These are phyloP conservation scores for Ustilago bromivora DNA, from an alignment of 1,284 basidiomycete genomes.

Conservation along the genomic window DNA sequence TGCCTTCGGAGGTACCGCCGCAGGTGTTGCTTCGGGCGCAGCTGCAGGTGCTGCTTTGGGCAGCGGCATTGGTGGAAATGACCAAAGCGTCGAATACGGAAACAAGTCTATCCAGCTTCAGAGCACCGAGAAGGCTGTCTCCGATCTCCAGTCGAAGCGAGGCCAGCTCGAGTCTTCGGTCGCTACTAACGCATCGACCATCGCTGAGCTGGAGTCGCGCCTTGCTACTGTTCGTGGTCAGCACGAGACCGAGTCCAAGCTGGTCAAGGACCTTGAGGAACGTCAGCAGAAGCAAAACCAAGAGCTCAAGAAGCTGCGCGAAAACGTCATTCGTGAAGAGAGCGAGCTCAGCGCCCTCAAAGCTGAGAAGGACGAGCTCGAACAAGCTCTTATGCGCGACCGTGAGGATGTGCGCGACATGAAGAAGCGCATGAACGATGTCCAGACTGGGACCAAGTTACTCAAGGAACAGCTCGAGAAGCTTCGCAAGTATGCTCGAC, in stretches of 20 bases:
- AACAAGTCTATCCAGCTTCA: slow-evolving; percentile 58
- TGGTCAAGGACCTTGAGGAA: slow-evolving; percentile 80
- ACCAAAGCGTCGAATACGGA: slow-evolving; percentile 53
- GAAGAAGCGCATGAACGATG: slow-evolving; percentile 84
- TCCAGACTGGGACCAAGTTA: slow-evolving; percentile 79
- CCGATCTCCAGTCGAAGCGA: slow-evolving; percentile 53
- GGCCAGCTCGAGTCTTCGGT: slow-evolving; percentile 47
- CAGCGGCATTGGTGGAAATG: slow-evolving; percentile 8
- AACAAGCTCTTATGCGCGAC: slow-evolving; percentile 86
- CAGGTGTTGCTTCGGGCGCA: slow-evolving; percentile 25
- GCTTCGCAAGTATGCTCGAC: slow-evolving; percentile 90
- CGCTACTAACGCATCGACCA: slow-evolving; percentile 44
- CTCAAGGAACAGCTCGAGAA: slow-evolving; percentile 86
- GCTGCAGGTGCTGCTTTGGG: slow-evolving; percentile 25
- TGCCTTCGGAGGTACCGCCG: slow-evolving; percentile 31
- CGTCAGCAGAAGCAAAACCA: slow-evolving; percentile 79
- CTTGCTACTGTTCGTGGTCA: slow-evolving; percentile 74
- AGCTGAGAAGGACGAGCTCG: slow-evolving; percentile 91
- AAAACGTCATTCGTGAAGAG: slow-evolving; percentile 88
- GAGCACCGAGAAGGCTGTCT: slow-evolving; percentile 59
- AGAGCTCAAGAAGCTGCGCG: slow-evolving; percentile 80
- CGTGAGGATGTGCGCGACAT: slow-evolving; percentile 93
- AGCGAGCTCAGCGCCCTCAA: slow-evolving; percentile 89
- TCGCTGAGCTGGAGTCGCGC: slow-evolving; percentile 66
- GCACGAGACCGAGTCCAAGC: slow-evolving; percentile 84